phyloP scores from a whole-genome alignment of 2,329 filamentous ascomycete genomes.

The Fusarium tjaetaba region DNA sequence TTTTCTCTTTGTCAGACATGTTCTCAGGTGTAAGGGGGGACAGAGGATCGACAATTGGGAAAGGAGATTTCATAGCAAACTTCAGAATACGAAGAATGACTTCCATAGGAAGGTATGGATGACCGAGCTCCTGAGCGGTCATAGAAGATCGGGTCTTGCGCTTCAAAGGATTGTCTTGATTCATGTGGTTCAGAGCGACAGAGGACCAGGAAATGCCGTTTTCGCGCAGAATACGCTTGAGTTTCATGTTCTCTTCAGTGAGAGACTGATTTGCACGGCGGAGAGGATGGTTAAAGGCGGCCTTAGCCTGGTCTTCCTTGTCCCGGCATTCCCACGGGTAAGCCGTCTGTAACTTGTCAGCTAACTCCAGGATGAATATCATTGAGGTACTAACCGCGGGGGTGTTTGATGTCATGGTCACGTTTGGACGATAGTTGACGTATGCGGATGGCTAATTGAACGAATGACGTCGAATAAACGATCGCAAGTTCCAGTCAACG shows the following conservation, averaged over 20 bases:
- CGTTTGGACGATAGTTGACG: constrained; percentile 8
- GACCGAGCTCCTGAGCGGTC: constrained; percentile 43
- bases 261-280: constrained; percentile 58
- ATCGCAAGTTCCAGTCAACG: background rate
- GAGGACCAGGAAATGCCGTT: constrained; percentile 63
- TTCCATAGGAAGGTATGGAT: constrained; percentile 62
- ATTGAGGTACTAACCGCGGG: constrained; percentile 30
- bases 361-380: background rate
- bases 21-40: constrained; percentile 55
- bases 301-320: constrained; percentile 60
- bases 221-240: constrained; percentile 63
- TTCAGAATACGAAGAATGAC: constrained; percentile 62
- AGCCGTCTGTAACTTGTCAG: constrained; percentile 40
- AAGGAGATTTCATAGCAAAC: constrained; percentile 59
- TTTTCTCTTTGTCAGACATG: constrained; percentile 56
- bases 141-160: constrained; percentile 49
- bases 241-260: constrained; percentile 58
- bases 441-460: constrained; percentile 2
- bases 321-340: constrained; percentile 63
- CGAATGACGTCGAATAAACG: constrained; percentile 1
- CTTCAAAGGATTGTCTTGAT: constrained; percentile 44
- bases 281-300: constrained; percentile 59
- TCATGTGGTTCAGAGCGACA: constrained; percentile 47
- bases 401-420: constrained; percentile 34
- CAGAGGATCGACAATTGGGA: constrained; percentile 65